Evolutionary conservation across 2,329 filamentous ascomycete genomes (phyloP).

Genomic region (Alternaria atra): DNA sequence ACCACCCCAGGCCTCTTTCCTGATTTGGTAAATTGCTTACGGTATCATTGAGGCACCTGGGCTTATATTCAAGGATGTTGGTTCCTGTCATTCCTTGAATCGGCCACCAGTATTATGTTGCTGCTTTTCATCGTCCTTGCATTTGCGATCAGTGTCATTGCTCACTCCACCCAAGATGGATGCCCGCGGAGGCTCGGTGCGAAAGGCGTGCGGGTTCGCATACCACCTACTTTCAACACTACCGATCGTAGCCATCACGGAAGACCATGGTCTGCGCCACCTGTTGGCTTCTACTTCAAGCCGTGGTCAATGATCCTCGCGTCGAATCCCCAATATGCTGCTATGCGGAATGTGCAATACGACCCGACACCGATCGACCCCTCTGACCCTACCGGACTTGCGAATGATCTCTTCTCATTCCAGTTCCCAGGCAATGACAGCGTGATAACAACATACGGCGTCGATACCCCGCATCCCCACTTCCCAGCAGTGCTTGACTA

Average conservation of each 20-base stretch:
- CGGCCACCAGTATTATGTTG: not conserved
- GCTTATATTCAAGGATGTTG: not conserved
- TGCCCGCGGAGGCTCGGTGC: conserved; percentile 11
- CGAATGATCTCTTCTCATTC: conserved; percentile 32
- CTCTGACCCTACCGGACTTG: conserved; percentile 7
- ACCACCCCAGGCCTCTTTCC: conserved; percentile 1
- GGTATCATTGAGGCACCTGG: not conserved
- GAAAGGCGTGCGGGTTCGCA: conserved; percentile 11
- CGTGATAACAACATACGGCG: conserved; percentile 25
- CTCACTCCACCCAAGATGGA: not conserved
- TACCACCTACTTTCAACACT: conserved; percentile 10
- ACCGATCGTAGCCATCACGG: not conserved
- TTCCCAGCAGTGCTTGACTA: conserved; percentile 13
- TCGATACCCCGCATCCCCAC: conserved; percentile 17
- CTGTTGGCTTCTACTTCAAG: conserved; percentile 25
- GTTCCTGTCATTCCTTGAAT: no score
- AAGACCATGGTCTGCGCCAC: conserved; percentile 16
- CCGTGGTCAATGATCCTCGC: conserved; percentile 30
- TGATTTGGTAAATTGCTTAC: not conserved
- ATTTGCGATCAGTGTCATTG: not conserved
- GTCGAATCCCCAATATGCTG: conserved; percentile 18
- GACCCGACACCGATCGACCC: conserved; percentile 23
- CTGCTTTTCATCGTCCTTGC: not conserved
- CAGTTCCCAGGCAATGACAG: conserved; percentile 24
- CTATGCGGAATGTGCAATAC: conserved; percentile 28